Evolutionary conservation across 306 rosid genomes (phyloP).

Genomic region (Corylus avellana): DNA sequence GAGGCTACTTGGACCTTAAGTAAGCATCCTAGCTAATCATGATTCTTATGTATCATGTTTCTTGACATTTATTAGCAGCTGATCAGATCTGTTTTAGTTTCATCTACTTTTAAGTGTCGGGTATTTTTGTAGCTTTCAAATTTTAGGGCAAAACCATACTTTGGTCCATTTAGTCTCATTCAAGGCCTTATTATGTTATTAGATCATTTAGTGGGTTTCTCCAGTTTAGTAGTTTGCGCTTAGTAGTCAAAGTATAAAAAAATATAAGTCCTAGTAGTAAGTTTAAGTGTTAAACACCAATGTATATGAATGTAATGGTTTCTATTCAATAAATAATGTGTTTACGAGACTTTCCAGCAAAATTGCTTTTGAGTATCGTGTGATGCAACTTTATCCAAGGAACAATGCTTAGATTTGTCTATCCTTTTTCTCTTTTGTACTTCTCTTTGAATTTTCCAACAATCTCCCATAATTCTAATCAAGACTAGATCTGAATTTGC

Average conservation of each 20-base stretch:
- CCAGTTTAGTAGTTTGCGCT: not conserved
- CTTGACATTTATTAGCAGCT: no score
- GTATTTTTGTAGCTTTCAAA: not conserved
- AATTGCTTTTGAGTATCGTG: not conserved
- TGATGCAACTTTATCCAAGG: not conserved
- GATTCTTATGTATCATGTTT: no score
- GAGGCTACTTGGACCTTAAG: no score
- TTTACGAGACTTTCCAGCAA: not conserved
- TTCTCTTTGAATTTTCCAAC: not conserved
- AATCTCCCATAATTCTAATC: not conserved
- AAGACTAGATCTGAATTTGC: not conserved
- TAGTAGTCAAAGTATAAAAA: not conserved
- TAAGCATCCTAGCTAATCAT: no score
- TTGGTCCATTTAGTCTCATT: not conserved
- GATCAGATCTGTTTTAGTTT: no score
- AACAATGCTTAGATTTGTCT: not conserved
- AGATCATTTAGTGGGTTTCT: not conserved
- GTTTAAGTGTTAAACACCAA: not conserved
- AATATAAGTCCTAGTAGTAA: not conserved
- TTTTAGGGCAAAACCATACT: not conserved
- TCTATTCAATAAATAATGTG: not conserved
- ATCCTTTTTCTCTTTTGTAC: not conserved
- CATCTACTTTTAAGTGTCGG: not conserved
- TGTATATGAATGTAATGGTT: not conserved
- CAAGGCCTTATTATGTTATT: not conserved